A percentile compares a stretch with the other conserved stretches of the same genome.
Evolutionary conservation across 1,284 basidiomycete genomes (phyloP).

Genomic region (Tremellales sp.): DNA sequence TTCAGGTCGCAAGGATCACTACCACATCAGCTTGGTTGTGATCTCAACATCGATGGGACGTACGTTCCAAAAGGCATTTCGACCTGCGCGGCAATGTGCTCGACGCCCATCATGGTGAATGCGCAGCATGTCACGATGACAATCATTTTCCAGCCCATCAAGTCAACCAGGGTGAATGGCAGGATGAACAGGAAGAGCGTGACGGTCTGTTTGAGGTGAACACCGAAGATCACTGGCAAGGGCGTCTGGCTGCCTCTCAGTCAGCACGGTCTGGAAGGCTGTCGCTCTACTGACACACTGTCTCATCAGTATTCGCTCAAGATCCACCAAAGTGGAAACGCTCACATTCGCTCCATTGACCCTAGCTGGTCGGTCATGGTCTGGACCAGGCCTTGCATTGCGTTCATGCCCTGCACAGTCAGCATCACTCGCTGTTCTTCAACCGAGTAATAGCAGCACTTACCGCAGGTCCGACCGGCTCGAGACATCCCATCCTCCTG

Average conservation of each 20-base stretch:
- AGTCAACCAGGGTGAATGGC: conserved; percentile 70
- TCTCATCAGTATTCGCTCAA: background rate
- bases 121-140: conserved; percentile 74
- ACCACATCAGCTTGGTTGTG: conserved; percentile 19
- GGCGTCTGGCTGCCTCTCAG: conserved; percentile 33
- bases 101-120: conserved; percentile 87
- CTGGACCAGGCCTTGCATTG: conserved; percentile 62
- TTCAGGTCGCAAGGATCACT: conserved; percentile 49
- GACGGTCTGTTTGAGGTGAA: conserved; percentile 91
- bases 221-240: conserved; percentile 53
- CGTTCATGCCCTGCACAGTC: conserved; percentile 59
- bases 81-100: conserved; percentile 86
- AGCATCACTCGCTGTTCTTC: too few species aligned
- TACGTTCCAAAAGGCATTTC: conserved; percentile 66
- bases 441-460: too few species aligned
- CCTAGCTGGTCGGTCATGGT: conserved; percentile 78
- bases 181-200: conserved; percentile 79
- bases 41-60: conserved; percentile 51
- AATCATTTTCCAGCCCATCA: conserved; percentile 65
- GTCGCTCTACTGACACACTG: conserved; percentile 11
- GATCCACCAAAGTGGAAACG: conserved; percentile 1
- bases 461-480: conserved; percentile 79
- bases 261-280: background rate
- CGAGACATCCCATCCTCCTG: conserved; percentile 69
- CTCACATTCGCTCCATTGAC: conserved; percentile 69